A percentile compares a stretch with the other conserved stretches of the same genome.
These are phyloP conservation scores for Trichoderma erinaceum DNA, from an alignment of 495 filamentous ascomycete genomes.

Conservation along the genomic window DNA sequence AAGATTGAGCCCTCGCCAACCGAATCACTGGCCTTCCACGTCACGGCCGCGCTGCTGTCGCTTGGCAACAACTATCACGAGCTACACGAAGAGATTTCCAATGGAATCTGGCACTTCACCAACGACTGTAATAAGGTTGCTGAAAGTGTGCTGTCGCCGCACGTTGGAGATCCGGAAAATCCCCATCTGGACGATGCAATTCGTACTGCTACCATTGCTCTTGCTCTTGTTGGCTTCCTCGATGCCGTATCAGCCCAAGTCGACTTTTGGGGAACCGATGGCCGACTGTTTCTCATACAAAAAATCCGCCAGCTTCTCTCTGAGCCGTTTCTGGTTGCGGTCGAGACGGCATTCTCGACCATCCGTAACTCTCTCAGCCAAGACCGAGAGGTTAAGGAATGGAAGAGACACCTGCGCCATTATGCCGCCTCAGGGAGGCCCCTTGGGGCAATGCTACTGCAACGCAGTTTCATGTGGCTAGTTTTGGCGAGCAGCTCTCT, in stretches of 20 bases:
- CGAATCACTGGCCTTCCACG: constrained; percentile 72
- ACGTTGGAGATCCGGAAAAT: constrained; percentile 46
- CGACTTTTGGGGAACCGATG: constrained; percentile 68
- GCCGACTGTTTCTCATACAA: constrained; percentile 64
- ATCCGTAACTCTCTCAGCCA: constrained; percentile 58
- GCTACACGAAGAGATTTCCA: constrained; percentile 54
- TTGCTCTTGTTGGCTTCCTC: constrained; percentile 83
- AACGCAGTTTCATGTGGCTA: constrained; percentile 78
- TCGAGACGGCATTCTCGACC: constrained; percentile 82
- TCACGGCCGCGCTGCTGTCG: constrained; percentile 71
- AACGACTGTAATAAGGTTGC: constrained; percentile 53
- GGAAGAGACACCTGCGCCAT: constrained; percentile 75
- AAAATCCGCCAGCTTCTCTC: constrained; percentile 66
- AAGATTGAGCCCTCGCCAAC: constrained; percentile 82
- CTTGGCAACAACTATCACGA: constrained; percentile 63
- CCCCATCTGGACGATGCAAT: constrained; percentile 56
- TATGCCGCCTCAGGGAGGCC: constrained; percentile 75
- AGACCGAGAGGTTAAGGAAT: constrained; percentile 54
- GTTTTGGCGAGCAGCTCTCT: constrained; percentile 71
- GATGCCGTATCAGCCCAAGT: constrained; percentile 69
- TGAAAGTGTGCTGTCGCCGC: constrained; percentile 35
- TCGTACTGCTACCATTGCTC: constrained; percentile 61
- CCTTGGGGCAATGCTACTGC: constrained; percentile 85
- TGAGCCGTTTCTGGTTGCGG: constrained; percentile 70
- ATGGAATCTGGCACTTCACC: constrained; percentile 61